Evolutionary conservation across 176 grass and related monocot species (phyloP).

Genomic region (Avena eriantha): DNA sequence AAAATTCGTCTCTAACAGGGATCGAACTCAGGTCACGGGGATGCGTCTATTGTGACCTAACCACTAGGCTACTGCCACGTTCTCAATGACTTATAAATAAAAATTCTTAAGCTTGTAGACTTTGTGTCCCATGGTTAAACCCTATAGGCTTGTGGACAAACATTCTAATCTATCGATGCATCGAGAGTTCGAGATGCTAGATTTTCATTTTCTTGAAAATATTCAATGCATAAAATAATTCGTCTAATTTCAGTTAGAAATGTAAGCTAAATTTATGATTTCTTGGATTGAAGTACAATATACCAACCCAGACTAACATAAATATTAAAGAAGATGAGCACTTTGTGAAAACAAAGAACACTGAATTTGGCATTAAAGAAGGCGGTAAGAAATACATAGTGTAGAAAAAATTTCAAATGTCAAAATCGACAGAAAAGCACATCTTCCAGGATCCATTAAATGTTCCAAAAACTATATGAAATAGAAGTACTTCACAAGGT

Average conservation of each 20-base stretch:
- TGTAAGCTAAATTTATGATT: not conserved
- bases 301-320: not conserved
- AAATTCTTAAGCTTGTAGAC: not conserved
- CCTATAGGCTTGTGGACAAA: not conserved
- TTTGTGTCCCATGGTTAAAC: not conserved
- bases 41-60: too few relatives aligned
- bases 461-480: not conserved
- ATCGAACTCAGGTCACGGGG: too few relatives aligned
- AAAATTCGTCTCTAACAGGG: too few relatives aligned
- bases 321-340: not conserved
- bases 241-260: not conserved
- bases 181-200: not conserved
- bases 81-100: not conserved
- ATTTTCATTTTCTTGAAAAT: constrained; percentile 13
- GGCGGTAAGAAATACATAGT: not conserved
- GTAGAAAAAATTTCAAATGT: constrained; percentile 12
- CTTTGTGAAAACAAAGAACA: not conserved
- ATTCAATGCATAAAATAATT: not conserved
- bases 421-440: not conserved
- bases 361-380: not conserved
- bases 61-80: too few relatives aligned
- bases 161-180: not conserved
- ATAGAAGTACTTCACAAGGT: constrained; percentile 12
- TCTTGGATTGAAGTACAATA: constrained; percentile 3
- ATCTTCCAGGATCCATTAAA: not conserved